Base-by-base conservation (phyloP, 208 protist species). In the Leishmania tropica region DNA sequence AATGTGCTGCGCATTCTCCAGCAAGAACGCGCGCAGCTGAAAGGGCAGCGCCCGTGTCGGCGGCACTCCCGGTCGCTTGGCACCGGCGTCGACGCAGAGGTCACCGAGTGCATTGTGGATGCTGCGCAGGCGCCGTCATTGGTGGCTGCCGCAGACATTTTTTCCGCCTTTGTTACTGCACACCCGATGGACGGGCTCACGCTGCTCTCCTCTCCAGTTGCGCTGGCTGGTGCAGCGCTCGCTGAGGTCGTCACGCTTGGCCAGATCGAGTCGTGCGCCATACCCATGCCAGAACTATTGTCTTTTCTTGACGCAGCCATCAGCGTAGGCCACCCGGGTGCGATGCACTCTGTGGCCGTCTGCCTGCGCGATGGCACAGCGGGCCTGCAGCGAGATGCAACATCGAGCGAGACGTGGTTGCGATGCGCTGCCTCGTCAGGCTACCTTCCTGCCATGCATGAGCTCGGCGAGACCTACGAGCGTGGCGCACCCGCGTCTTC, bases 361-460 rank as follows among this genome's bases (percentile, higher is more conserved):
- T 93, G 91, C 78, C 86, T 97, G 56, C 89, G 89, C 42, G 87
- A 94, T 48, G 95, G 95, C 42, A 7, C 40, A 4, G 77, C 67
- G 15, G 94, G 88, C 1, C 80, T 96, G 19, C 35, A 82, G 24
- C 45, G 60, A 15, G 85, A 96, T 75, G 77, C 90, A 2, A 67
- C n/a, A 6, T 88, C 92, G 6, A 88, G 85, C 28, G 75, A 94
- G 8, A 85, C 79, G 60, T 96, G 93, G 93, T 71, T 97, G 35
- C 87, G 90, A 76, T 87, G 84, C 6, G 89, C 95, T 4, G 93
- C 93, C 11, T 64, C 78, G 11, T 58, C 87, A 0, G 91, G 92
- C 17, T 96, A 97, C 75, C 83, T 88, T 8, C 93, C 93, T 17
- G 95, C 95, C 15, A 90, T 96, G 90, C 93, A 96, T 79, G 95